Conservation (phyloP, 2,329 filamentous ascomycete species). For the Xylaria sp. region DNA sequence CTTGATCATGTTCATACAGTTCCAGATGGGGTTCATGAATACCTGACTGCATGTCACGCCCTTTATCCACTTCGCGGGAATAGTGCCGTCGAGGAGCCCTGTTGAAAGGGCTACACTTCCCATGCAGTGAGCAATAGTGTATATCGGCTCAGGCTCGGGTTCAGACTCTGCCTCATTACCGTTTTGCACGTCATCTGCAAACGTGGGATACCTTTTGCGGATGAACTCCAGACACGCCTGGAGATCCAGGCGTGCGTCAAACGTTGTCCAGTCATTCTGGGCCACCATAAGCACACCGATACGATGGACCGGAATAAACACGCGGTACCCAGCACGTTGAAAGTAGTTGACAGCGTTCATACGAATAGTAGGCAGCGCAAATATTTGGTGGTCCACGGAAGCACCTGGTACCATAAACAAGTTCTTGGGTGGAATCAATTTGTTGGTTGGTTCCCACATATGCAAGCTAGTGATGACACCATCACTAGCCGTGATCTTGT, state of each 20-base stretch:
- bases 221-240: constrained; percentile 61
- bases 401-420: constrained; percentile 68
- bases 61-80: constrained; percentile 61
- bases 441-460: constrained; percentile 60
- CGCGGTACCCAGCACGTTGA: constrained; percentile 63
- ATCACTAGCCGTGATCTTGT: constrained; percentile 57
- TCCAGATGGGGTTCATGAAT: constrained; percentile 68
- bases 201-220: constrained; percentile 45
- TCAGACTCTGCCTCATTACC: background rate
- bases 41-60: constrained; percentile 66
- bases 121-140: constrained; percentile 68
- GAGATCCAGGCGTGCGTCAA: constrained; percentile 65
- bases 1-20: constrained; percentile 61
- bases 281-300: constrained; percentile 60
- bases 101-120: constrained; percentile 63
- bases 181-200: background rate
- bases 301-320: constrained; percentile 63
- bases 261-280: constrained; percentile 62
- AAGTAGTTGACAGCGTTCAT: constrained; percentile 69
- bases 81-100: constrained; percentile 67
- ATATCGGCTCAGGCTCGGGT: constrained; percentile 46
- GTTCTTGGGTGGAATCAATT: constrained; percentile 49
- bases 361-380: constrained; percentile 65
- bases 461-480: constrained; percentile 59
- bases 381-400: constrained; percentile 68